Evolutionary conservation across 768 basidiomycete genomes (phyloP).

Genomic region (Lentinus tigrinus): DNA sequence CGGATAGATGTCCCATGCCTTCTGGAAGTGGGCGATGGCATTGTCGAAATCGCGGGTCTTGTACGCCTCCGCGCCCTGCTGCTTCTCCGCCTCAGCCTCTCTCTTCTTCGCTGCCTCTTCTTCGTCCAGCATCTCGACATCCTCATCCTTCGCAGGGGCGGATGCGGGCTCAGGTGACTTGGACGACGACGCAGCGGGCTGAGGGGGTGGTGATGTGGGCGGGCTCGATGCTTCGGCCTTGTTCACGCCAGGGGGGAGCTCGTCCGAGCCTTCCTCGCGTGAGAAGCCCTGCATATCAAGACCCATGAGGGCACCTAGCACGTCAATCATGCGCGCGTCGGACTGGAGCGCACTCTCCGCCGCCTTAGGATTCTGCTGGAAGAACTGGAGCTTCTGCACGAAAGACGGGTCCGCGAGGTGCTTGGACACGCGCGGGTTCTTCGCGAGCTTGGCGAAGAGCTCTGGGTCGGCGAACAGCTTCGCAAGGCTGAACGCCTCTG

Average conservation of each 20-base stretch:
- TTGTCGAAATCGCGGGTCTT: slow-evolving; percentile 81
- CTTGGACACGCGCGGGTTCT: slow-evolving; percentile 83
- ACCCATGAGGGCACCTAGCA: slow-evolving; percentile 90
- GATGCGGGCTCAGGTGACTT: slow-evolving; percentile 27
- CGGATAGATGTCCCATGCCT: slow-evolving; percentile 92
- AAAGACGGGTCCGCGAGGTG: slow-evolving; percentile 84
- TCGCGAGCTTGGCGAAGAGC: slow-evolving; percentile 77
- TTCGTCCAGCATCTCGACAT: slow-evolving; percentile 60
- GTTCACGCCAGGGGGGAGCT: slow-evolving; percentile 61
- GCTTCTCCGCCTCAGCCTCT: slow-evolving; percentile 78
- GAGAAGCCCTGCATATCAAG: slow-evolving; percentile 87
- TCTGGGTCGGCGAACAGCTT: slow-evolving; percentile 85
- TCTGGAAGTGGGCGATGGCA: slow-evolving; percentile 72
- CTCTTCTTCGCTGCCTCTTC: slow-evolving; percentile 70
- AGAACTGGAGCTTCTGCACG: slow-evolving; percentile 68
- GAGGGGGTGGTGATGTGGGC: slow-evolving; percentile 34
- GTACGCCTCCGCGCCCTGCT: slow-evolving; percentile 76
- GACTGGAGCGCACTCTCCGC: slow-evolving; percentile 52
- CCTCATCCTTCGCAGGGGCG: slow-evolving; percentile 40
- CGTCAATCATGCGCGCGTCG: slow-evolving; percentile 93
- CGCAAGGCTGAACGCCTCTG: slow-evolving; percentile 61
- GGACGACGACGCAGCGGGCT: slow-evolving; percentile 36
- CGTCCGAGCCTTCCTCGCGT: slow-evolving; percentile 81
- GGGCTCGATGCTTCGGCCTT: slow-evolving; percentile 28
- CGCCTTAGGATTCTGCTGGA: slow-evolving; percentile 67